Evolutionary conservation across 2,329 filamentous ascomycete genomes (phyloP), one percentile per base, ranked within the genome.

Genomic region (Phoma herbarum): DNA sequence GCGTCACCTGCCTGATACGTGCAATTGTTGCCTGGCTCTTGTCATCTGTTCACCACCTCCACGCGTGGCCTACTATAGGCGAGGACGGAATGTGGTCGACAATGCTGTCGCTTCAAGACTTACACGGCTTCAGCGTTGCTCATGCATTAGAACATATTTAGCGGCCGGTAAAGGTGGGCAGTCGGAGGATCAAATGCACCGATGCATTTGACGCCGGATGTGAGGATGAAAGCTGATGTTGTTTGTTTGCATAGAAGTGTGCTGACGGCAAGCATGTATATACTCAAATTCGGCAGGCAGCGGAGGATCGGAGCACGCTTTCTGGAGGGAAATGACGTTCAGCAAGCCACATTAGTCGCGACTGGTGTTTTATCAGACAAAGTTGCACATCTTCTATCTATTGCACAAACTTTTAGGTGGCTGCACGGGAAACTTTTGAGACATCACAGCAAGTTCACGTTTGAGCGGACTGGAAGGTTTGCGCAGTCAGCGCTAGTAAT

Each of bases 301-400:
- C 50, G 56, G 42, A 10, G 37, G 37, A 23, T 41, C 23, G 10
- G 39, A 49, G 44, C 56, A 58, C 56, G 56, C 41, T 39, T 23
- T 35, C 14, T 25, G 6, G 3, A 42, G 11, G 12, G 18, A 33
- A 39, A 46, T 54, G 39, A 53, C 51, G 45, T 18, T 50, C 20
- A 39, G 31, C 12, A 20, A 31, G 16, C 10, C 33, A 35, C 10
- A 4, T 8, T 23, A 42, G n/a, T 16, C 22, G 11, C 18, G n/a
- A 39, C 0, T 29, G 26, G 12, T 31, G 23, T 49, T 53, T 14
- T 35, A 46, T 42, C 46, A 57, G 44, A 26, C 16, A 11, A 26
- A 22, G 44, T 45, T 53, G 45, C 50, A 54, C 50, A 45, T 28
- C 10, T 18, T n/a, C 4, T 20, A 33, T 20, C 25, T 46, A n/a